Evolutionary conservation across 192 early-diverging fungal species (phyloP), one percentile per base, ranked within the genome.

Genomic region (Backusella morwellensis): DNA sequence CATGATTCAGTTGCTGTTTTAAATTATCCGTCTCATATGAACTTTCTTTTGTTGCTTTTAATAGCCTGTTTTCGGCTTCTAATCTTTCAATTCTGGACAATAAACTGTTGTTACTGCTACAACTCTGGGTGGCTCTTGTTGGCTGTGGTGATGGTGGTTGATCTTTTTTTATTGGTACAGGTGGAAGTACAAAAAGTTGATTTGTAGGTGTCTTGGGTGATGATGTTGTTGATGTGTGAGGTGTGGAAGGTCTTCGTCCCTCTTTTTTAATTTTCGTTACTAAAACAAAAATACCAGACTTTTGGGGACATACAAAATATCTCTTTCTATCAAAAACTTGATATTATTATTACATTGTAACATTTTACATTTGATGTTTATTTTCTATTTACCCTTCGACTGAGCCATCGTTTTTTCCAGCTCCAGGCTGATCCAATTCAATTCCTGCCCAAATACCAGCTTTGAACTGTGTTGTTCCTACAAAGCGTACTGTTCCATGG

Each of bases 361-460:
- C 42, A 19, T 44, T 17, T 17, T 32, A 32, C 32, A 32, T 32
- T 32, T 44, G 42, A 23, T 59, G 23, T 26, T 19, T 68, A 34
- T 32, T 32, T 42, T 32, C 29, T 23, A 79, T 82, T 70, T 84
- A 88, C 87, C 84, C 93, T 40, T 83, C 84, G 26, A 91, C 92
- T 17, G 82, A 85, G 29, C 93, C 93, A 50, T 91, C 87, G 78
- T 94, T 94, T 73, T 94, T 94, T 23, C 93, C 93, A 35, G 83
- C 86, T 7, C 90, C 91, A 7, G 74, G 77, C 40, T 86, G 84
- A 69, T 94, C 91, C 11, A 94, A 79, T 77, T 92, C 91, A 69
- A 94, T 85, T 19, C 93, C 93, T 15, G 92, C 93, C 92, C 92
- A 94, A 6, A 83, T 85, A 5, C 92, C 93, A 23, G 86, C 84